Base-by-base conservation (phyloP, 2,329 filamentous ascomycete genomes). In the Cladosporium colombiae region DNA sequence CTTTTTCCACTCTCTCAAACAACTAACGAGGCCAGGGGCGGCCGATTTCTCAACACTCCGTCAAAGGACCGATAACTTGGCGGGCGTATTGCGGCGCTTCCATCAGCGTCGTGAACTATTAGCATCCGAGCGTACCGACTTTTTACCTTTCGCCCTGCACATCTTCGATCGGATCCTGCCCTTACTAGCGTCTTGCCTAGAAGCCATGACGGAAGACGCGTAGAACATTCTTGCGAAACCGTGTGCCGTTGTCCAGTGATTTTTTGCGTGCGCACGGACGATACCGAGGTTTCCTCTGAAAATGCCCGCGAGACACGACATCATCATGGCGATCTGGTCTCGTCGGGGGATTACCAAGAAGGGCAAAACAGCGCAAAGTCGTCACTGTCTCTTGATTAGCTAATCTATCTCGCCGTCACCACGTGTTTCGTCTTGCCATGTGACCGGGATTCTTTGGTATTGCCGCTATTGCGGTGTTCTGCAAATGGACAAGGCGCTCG, bases 81-180 rank as follows among this genome's bases (percentile, higher is more conserved):
- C 60, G 60, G 60, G 31, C 29, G 46, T 62, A 62, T 62, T 27
- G 49, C 60, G 60, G 60, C 46, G 46, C 33, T 62, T 57, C 55
- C 49, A 53, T 62, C 46, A 62, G 49, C 60, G 18, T 33, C 13
- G 25, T 14, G 14, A 55, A 44, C n/a, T 44, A 40, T 50, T 27
- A n/a, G 13, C 49, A 62, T 62, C 60, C 60, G 60, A 62, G 60
- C 60, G 60, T 44, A 62, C 60, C 60, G 60, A 55, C 50, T n/a
- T 40, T 62, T 62, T 62, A 55, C 60, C 60, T 62, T 62, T 62
- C 21, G 59, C 44, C 29, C 46, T 60, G 59, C n/a, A 52, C 44
- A 40, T 62, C 33, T 62, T 62, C 46, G 46, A 55, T 50, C 31
- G 25, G 31, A 27, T 27, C 18, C 31, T 37, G 18, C 13, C 16